Evolutionary conservation across 2,329 filamentous ascomycete genomes (phyloP).

Genomic region (Fusarium palustre): DNA sequence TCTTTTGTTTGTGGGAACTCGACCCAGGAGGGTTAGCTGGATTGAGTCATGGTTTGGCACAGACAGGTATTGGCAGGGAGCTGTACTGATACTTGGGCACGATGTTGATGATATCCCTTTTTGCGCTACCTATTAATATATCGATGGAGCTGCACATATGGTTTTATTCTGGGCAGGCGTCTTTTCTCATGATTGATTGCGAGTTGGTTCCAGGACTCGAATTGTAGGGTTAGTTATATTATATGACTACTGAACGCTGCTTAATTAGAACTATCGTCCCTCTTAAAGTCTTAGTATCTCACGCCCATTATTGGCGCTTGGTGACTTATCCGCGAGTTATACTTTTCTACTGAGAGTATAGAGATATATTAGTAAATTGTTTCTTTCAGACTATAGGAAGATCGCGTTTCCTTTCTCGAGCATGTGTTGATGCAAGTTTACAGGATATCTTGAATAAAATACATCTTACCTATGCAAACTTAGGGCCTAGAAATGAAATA

Average conservation of each 20-base stretch:
- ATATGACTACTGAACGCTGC: neutral
- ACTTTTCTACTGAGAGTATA: no score
- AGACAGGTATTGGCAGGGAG: neutral
- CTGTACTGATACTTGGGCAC: neutral
- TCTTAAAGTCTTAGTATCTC: no score
- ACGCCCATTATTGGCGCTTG: no score
- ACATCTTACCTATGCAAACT: no score
- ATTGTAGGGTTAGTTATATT: slow-evolving; percentile 12
- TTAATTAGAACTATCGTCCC: neutral
- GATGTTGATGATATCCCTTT: neutral
- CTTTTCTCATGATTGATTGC: slow-evolving; percentile 10
- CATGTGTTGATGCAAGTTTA: no score
- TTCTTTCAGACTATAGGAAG: no score
- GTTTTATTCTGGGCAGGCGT: neutral
- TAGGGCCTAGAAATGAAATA: no score
- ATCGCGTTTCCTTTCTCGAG: no score
- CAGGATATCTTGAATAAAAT: no score
- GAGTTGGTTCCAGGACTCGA: slow-evolving; percentile 8
- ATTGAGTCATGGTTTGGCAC: neutral
- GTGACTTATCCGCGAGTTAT: no score
- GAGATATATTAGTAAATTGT: no score
- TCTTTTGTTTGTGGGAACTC: slow-evolving; percentile 4
- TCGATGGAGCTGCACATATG: slow-evolving; percentile 31
- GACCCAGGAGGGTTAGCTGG: neutral
- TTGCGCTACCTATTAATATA: slow-evolving; percentile 6